Base-by-base conservation (phyloP, 139 green algal genomes). In the Chlorella sp. region DNA sequence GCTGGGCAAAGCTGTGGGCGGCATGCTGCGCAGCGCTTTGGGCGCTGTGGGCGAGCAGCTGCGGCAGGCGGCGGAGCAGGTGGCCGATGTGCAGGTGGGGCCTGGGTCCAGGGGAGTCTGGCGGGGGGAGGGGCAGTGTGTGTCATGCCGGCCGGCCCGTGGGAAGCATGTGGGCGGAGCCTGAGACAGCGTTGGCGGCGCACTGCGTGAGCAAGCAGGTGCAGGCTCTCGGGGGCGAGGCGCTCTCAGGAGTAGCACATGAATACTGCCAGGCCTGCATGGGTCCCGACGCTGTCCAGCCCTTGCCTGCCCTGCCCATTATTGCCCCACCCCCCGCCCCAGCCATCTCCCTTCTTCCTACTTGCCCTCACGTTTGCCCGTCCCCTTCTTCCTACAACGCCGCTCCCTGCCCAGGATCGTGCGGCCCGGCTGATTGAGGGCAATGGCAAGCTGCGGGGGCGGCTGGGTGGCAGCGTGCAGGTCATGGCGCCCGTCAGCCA, bases 41-140 rank as follows among this genome's bases (percentile, higher is more conserved):
- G 64, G 87, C 26, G 79, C 78, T 5, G 1, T 90, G 36, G 87
- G 64, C 34, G 79, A 86, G 78, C 87, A 90, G 79, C 32, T 90
- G 66, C 87, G 64, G 37, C 76, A 90, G 78, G 87, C 79, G 61
- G 34, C 66, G 61, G 86, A 86, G 77, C 86, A 90, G 36, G 76
- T 66, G 37, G 76, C 86, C 5, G 86, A 90, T 48, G 86, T 90
- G 75, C 76, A 88, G 64, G 68, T 75, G 42, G 1, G 37, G 42
- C 37, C 32, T 37, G 32, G 71, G 71, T 36, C 28, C 14, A 3
- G 9, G 1, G 28, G 40, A 16, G 48, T 5, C 48, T 57, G 71
- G 32, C 28, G 32, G 3, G 32, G 71, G 32, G 71, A 39, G 2
- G 32, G 30, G 32, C 32, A 18, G 71, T 18, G 12, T 28, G 14